These are phyloP conservation scores for Ogataea nonfermentans DNA, from an alignment of 805 yeast species.

Conservation along the genomic window DNA sequence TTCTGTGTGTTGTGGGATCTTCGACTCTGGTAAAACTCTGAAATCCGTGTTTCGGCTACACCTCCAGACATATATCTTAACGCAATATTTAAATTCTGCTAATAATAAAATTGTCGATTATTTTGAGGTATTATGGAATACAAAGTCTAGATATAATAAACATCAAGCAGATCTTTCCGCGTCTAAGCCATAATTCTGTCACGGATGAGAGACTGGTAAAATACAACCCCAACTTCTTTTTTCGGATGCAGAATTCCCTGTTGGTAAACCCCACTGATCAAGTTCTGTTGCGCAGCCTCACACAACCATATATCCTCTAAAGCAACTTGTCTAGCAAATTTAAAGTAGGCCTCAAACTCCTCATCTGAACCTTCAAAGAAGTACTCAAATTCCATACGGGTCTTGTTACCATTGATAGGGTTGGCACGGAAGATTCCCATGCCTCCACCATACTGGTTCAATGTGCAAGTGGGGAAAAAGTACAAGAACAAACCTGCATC, in stretches of 20 bases:
- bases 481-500: constrained; percentile 28
- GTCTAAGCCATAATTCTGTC: constrained; percentile 19
- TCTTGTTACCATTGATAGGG: constrained; percentile 28
- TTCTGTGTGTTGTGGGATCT: too few species aligned
- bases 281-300: constrained; percentile 31
- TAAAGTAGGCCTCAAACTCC: constrained; percentile 28
- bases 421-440: constrained; percentile 30
- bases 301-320: constrained; percentile 32
- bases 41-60: too few species aligned
- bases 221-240: constrained; percentile 29
- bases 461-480: constrained; percentile 30
- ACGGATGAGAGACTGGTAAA: constrained; percentile 20
- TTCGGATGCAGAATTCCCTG: constrained; percentile 30
- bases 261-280: constrained; percentile 25
- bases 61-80: too few species aligned
- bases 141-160: background rate
- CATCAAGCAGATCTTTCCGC: background rate
- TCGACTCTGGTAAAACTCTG: too few species aligned
- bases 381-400: constrained; percentile 34
- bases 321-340: constrained; percentile 34
- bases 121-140: too few species aligned
- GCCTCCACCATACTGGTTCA: constrained; percentile 32
- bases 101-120: too few species aligned
- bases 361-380: constrained; percentile 30
- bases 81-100: too few species aligned